Evolutionary conservation across 1,284 basidiomycete species (phyloP).

Genomic region (Hortiboletus rubellus): DNA sequence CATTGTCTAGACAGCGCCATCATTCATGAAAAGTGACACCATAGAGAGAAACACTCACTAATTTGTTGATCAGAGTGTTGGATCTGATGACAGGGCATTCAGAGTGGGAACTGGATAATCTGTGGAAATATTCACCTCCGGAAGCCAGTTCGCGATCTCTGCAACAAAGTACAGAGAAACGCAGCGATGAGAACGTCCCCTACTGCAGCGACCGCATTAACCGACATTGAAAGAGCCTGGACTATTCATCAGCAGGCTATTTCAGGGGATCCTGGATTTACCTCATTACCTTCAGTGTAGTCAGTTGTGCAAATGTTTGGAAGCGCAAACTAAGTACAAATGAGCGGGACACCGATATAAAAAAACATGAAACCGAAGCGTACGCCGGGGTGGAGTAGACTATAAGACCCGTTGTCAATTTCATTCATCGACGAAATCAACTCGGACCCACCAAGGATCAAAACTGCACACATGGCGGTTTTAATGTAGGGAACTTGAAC

Average conservation of each 20-base stretch:
- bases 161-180: constrained; percentile 51
- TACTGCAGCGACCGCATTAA: constrained; percentile 55
- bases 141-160: constrained; percentile 56
- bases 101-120: not conserved
- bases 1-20: constrained; percentile 37
- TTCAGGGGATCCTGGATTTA: too few species aligned
- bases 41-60: constrained; percentile 35
- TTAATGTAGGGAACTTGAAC: too few species aligned
- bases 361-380: constrained; percentile 9
- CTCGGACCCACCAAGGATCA: constrained; percentile 21
- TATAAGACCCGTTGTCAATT: constrained; percentile 1
- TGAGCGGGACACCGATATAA: constrained; percentile 2
- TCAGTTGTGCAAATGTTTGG: constrained; percentile 42
- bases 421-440: not conserved
- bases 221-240: constrained; percentile 46
- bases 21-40: not conserved
- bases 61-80: constrained; percentile 46
- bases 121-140: constrained; percentile 35
- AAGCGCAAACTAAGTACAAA: constrained; percentile 28
- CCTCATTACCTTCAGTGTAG: constrained; percentile 22
- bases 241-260: constrained; percentile 1
- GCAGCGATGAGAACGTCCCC: constrained; percentile 56
- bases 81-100: constrained; percentile 34
- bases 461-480: constrained; percentile 4
- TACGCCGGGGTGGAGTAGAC: constrained; percentile 46